Evolutionary conservation across 2,329 filamentous ascomycete species (phyloP).

Genomic region (Aspergillus caelatus): DNA sequence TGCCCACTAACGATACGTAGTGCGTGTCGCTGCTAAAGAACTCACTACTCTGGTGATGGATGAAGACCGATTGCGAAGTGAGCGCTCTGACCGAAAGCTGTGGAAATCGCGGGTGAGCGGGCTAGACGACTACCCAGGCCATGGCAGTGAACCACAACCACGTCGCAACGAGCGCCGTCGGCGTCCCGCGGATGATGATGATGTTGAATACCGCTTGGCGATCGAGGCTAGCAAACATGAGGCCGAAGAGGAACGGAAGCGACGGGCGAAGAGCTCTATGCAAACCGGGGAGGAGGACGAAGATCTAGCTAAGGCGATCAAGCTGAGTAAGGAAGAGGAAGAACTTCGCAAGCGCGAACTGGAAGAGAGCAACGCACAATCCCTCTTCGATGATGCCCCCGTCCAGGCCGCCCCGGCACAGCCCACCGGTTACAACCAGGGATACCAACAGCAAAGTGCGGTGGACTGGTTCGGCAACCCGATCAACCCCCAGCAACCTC

Average conservation of each 20-base stretch:
- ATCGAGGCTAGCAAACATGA: conserved; percentile 94
- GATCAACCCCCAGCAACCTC: conserved; percentile 74
- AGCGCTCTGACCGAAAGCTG: conserved; percentile 86
- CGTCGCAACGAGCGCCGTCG: conserved; percentile 47
- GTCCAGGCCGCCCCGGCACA: conserved; percentile 69
- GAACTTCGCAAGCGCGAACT: conserved; percentile 77
- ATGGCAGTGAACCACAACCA: conserved; percentile 45
- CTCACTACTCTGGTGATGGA: conserved; percentile 89
- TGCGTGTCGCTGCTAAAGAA: conserved; percentile 94
- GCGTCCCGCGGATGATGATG: conserved; percentile 72
- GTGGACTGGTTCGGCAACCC: conserved; percentile 98
- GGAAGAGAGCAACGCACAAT: conserved; percentile 80
- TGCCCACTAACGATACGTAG: conserved; percentile 50
- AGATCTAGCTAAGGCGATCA: conserved; percentile 91
- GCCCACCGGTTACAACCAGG: conserved; percentile 90
- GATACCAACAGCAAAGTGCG: conserved; percentile 93
- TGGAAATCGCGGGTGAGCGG: conserved; percentile 98
- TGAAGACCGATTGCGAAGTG: conserved; percentile 86
- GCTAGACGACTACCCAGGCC: conserved; percentile 70
- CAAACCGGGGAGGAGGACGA: conserved; percentile 77
- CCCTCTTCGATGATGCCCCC: conserved; percentile 83
- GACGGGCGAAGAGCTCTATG: conserved; percentile 60
- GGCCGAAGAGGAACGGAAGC: conserved; percentile 85
- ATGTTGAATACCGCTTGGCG: conserved; percentile 85
- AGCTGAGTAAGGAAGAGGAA: conserved; percentile 93